Percentiles rank a stretch among this genome's conserved stretches.
Evolutionary conservation across 306 rosid species (phyloP).

Genomic region (Glycine latifolia): DNA sequence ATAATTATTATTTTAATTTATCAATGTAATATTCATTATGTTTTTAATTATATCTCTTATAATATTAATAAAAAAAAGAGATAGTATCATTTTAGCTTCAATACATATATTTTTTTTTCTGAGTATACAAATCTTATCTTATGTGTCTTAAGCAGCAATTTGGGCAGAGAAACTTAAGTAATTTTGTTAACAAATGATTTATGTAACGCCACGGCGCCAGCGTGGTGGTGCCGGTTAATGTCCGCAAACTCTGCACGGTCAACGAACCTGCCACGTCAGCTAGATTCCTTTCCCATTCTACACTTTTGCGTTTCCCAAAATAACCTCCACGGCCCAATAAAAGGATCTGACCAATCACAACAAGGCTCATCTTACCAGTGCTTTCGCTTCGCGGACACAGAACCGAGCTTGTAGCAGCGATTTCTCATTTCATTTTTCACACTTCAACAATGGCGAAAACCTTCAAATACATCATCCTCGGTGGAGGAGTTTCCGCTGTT

Average conservation of each 20-base stretch:
- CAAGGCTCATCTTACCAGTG: neutral
- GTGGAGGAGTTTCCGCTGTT: constrained; percentile 98
- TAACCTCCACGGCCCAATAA: constrained; percentile 25
- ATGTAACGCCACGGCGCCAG: neutral
- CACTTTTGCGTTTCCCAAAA: constrained; percentile 39
- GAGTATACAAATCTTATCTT: too few relatives aligned
- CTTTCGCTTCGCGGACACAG: neutral
- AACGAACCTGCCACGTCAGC: constrained; percentile 57
- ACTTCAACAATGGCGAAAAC: constrained; percentile 70
- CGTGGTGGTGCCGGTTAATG: constrained; percentile 35
- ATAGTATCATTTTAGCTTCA: too few relatives aligned
- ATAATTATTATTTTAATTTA: too few relatives aligned
- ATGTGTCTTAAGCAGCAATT: too few relatives aligned
- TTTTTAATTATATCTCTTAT: too few relatives aligned
- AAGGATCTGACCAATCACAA: constrained; percentile 40
- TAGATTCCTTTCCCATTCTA: constrained; percentile 42
- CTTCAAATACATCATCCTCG: constrained; percentile 87
- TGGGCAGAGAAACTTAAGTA: too few relatives aligned
- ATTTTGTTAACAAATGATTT: neutral
- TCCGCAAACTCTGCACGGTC: constrained; percentile 38
- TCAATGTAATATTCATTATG: too few relatives aligned
- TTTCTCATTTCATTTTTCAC: constrained; percentile 3
- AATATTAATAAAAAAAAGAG: too few relatives aligned
- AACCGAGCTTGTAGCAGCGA: constrained; percentile 20
- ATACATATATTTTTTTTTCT: too few relatives aligned